phyloP scores from a whole-genome alignment of 1,139 yeast genomes.

The Sugiyamaella paludigena region DNA sequence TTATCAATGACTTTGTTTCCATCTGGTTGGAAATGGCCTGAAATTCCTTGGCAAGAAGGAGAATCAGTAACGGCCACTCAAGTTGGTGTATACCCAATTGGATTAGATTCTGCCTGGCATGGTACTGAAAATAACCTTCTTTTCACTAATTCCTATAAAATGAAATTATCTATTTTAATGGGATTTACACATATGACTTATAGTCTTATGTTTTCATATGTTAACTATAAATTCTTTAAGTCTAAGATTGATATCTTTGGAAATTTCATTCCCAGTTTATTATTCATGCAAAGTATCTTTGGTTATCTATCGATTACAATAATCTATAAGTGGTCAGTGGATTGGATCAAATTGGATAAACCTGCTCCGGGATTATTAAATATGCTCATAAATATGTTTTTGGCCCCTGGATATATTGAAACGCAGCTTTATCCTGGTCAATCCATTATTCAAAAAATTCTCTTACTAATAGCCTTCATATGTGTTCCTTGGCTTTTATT shows the following conservation, averaged over 20 bases:
- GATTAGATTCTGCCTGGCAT: constrained; percentile 96
- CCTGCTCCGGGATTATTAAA: constrained; percentile 92
- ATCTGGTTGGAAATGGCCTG: constrained; percentile 94
- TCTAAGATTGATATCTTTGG: constrained; percentile 84
- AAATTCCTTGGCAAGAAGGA: constrained; percentile 55
- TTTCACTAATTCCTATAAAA: constrained; percentile 91
- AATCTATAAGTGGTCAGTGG: constrained; percentile 90
- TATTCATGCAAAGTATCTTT: constrained; percentile 93
- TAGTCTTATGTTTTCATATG: constrained; percentile 80
- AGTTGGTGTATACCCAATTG: constrained; percentile 73
- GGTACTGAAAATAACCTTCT: constrained; percentile 89
- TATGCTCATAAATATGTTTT: constrained; percentile 94
- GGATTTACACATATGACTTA: constrained; percentile 95
- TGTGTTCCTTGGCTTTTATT: constrained; percentile 94
- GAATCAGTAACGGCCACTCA: constrained; percentile 62
- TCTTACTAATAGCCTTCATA: constrained; percentile 71
- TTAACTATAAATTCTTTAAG: constrained; percentile 70
- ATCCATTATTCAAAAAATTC: constrained; percentile 67
- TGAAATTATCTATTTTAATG: constrained; percentile 92
- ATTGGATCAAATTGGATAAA: constrained; percentile 73
- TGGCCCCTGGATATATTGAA: constrained; percentile 86
- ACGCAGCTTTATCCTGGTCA: constrained; percentile 85
- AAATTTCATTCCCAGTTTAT: constrained; percentile 87
- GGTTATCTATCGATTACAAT: constrained; percentile 86
- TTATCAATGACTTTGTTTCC: constrained; percentile 80